Evolutionary conservation across 495 filamentous ascomycete species (phyloP).

Genomic region (Penicillium salamii): DNA sequence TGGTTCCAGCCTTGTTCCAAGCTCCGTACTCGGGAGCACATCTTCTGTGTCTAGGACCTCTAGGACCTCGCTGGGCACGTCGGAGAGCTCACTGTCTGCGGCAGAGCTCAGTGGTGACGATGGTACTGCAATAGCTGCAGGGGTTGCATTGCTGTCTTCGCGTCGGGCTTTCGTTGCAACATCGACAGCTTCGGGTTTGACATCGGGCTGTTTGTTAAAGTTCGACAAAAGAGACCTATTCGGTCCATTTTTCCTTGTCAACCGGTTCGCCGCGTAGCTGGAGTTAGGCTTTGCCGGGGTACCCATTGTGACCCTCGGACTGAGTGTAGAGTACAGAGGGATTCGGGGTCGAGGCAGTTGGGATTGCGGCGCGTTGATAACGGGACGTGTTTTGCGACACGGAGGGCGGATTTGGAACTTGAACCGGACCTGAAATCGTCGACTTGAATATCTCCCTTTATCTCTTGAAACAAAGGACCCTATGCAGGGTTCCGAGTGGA

Average conservation of each 20-base stretch:
- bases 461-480: constrained; percentile 1
- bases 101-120: no score
- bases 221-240: constrained; percentile 19
- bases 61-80: neutral
- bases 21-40: neutral
- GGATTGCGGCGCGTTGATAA: neutral
- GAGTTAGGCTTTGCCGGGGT: constrained; percentile 18
- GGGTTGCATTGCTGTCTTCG: neutral
- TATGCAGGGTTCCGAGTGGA: neutral
- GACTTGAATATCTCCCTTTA: neutral
- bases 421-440: no score
- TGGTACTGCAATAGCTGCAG: neutral
- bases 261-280: constrained; percentile 19
- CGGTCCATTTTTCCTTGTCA: constrained; percentile 11
- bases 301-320: constrained; percentile 10
- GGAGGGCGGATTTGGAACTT: neutral
- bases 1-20: constrained; percentile 8
- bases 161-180: neutral
- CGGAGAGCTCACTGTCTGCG: neutral
- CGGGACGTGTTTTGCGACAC: constrained; percentile 1
- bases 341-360: neutral
- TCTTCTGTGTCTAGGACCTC: neutral
- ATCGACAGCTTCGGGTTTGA: neutral
- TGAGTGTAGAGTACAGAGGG: neutral
- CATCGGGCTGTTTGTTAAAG: constrained; percentile 13